Evolutionary conservation across 371 early-diverging fungal genomes (phyloP).

Genomic region (Mortierella sp.): DNA sequence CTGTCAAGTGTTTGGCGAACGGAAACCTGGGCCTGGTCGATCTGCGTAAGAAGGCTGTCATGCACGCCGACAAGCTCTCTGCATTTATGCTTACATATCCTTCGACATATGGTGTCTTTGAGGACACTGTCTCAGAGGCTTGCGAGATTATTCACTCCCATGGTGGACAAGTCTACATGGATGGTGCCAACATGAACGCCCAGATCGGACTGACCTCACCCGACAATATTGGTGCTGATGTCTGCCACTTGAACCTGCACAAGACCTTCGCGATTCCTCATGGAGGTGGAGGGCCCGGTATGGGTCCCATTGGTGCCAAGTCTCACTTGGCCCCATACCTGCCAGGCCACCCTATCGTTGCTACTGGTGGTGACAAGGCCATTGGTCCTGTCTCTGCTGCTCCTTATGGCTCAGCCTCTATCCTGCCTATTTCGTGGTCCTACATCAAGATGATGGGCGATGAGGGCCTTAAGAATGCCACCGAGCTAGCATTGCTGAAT

Average conservation of each 20-base stretch:
- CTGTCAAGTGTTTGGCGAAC: slow-evolving; percentile 88
- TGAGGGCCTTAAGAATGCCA: slow-evolving; percentile 86
- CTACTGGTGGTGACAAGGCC: slow-evolving; percentile 75
- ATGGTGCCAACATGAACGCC: slow-evolving; percentile 98
- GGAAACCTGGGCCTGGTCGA: slow-evolving; percentile 94
- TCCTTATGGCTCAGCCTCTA: slow-evolving; percentile 95
- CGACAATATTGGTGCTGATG: slow-evolving; percentile 97
- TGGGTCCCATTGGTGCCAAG: slow-evolving; percentile 96
- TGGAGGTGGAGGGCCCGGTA: slow-evolving; percentile 98
- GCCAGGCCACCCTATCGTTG: slow-evolving; percentile 89
- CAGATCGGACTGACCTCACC: slow-evolving; percentile 96
- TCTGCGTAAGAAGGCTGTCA: slow-evolving; percentile 85
- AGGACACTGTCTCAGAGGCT: slow-evolving; percentile 86
- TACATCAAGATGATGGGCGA: slow-evolving; percentile 97
- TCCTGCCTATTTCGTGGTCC: slow-evolving; percentile 97
- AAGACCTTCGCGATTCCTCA: slow-evolving; percentile 99
- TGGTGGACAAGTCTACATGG: slow-evolving; percentile 98
- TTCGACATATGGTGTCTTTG: slow-evolving; percentile 97
- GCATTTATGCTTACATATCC: slow-evolving; percentile 99
- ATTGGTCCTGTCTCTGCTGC: slow-evolving; percentile 96
- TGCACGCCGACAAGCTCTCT: slow-evolving; percentile 85
- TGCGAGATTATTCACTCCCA: slow-evolving; percentile 87
- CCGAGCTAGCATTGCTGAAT: slow-evolving; percentile 91
- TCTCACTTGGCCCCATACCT: slow-evolving; percentile 92
- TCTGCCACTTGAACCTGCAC: slow-evolving; percentile 98